phyloP scores from a whole-genome alignment of 805 yeast species.

The Maudiozyma turicensis region DNA sequence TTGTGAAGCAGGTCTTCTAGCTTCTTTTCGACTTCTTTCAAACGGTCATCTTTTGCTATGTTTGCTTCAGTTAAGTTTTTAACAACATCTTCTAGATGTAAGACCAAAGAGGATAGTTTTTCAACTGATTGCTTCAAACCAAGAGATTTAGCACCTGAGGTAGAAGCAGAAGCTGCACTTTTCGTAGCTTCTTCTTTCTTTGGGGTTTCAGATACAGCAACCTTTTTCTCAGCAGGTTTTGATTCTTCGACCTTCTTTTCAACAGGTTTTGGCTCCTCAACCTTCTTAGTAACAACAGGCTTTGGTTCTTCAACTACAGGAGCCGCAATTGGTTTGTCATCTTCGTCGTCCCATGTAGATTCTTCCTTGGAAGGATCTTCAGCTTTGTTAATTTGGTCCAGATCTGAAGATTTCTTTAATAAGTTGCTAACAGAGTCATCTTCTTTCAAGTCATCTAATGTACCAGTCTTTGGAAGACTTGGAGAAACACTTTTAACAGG shows the following conservation, averaged over 20 bases:
- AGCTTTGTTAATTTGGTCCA: slow-evolving; percentile 25
- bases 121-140: slow-evolving; percentile 68
- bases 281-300: neutral
- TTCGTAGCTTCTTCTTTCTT: slow-evolving; percentile 7
- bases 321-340: slow-evolving; percentile 13
- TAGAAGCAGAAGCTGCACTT: neutral
- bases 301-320: slow-evolving; percentile 3
- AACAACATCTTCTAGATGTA: slow-evolving; percentile 47
- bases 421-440: slow-evolving; percentile 24
- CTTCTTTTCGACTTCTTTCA: slow-evolving; percentile 49
- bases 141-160: slow-evolving; percentile 34
- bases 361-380: slow-evolving; percentile 29
- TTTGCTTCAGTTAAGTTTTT: slow-evolving; percentile 42
- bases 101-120: slow-evolving; percentile 49
- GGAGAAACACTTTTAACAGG: slow-evolving; percentile 7
- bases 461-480: slow-evolving; percentile 5
- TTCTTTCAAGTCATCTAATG: slow-evolving; percentile 18
- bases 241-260: slow-evolving; percentile 12
- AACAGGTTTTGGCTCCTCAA: slow-evolving; percentile 9
- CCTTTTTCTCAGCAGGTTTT: slow-evolving; percentile 2
- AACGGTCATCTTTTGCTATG: slow-evolving; percentile 54
- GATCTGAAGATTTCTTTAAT: slow-evolving; percentile 20
- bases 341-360: slow-evolving; percentile 28
- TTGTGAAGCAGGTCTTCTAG: slow-evolving; percentile 43
- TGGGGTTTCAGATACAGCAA: slow-evolving; percentile 3